Percentiles rank a stretch among this genome's conserved stretches.
These are phyloP conservation scores for Akanthomyces muscarius DNA, from an alignment of 2,329 filamentous ascomycete genomes.

Conservation along the genomic window DNA sequence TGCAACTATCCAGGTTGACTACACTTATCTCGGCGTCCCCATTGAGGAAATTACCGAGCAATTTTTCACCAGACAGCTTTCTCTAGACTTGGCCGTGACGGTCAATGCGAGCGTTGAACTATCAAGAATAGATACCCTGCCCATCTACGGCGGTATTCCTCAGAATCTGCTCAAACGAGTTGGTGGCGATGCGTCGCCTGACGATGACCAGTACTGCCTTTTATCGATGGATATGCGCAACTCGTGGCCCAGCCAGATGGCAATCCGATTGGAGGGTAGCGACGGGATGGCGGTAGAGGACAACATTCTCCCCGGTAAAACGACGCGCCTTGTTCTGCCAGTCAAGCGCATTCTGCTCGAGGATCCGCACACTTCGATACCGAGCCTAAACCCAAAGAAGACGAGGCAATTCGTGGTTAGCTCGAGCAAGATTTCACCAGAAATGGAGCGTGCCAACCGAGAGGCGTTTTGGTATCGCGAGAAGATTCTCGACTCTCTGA, in stretches of 20 bases:
- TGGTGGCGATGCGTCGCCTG: slow-evolving; percentile 32
- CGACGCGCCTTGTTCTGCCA: slow-evolving; percentile 70
- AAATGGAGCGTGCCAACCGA: slow-evolving; percentile 70
- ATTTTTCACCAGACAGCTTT: slow-evolving; percentile 82
- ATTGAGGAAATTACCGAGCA: slow-evolving; percentile 63
- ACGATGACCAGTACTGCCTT: slow-evolving; percentile 66
- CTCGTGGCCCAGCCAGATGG: slow-evolving; percentile 78
- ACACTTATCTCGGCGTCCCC: slow-evolving; percentile 71
- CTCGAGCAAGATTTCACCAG: slow-evolving; percentile 71
- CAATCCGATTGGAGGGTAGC: slow-evolving; percentile 57
- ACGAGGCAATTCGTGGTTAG: slow-evolving; percentile 92
- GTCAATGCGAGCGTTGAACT: slow-evolving; percentile 90
- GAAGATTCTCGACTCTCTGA: slow-evolving; percentile 66
- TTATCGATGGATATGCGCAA: slow-evolving; percentile 83
- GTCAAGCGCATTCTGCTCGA: slow-evolving; percentile 70
- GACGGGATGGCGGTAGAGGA: slow-evolving; percentile 49
- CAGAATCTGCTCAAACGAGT: slow-evolving; percentile 52
- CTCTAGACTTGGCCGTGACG: slow-evolving; percentile 76
- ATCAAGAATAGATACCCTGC: slow-evolving; percentile 71
- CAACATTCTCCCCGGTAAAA: slow-evolving; percentile 61
- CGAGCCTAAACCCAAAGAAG: slow-evolving; percentile 73
- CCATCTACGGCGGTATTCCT: slow-evolving; percentile 66
- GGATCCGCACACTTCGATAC: slow-evolving; percentile 74
- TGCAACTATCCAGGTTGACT: slow-evolving; percentile 79
- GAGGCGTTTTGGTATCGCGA: slow-evolving; percentile 93